Evolutionary conservation across 1,284 basidiomycete genomes (phyloP).

Genomic region (Meira nashicola): DNA sequence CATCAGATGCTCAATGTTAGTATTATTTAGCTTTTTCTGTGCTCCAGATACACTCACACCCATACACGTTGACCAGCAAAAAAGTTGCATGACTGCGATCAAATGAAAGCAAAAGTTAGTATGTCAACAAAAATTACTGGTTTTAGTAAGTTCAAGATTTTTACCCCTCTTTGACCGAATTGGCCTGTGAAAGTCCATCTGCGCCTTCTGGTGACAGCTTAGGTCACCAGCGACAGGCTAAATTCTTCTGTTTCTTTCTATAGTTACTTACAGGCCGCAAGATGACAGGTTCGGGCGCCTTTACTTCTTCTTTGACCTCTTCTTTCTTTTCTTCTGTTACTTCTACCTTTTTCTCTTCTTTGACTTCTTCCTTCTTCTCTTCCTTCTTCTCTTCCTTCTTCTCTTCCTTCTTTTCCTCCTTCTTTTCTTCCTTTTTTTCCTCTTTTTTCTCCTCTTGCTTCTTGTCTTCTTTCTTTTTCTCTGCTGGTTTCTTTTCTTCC

Average conservation of each 20-base stretch:
- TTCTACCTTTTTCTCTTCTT: neutral
- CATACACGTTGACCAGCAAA: slow-evolving; percentile 9
- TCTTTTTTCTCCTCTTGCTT: neutral
- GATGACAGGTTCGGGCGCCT: neutral
- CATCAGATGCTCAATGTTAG: neutral
- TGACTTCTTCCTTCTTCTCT: neutral
- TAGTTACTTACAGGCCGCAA: slow-evolving; percentile 5
- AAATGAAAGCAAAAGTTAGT: neutral
- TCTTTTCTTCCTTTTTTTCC: neutral
- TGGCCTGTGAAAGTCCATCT: too few species aligned
- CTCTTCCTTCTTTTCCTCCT: neutral
- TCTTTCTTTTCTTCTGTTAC: neutral
- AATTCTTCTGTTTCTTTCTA: neutral
- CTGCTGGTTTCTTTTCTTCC: slow-evolving; percentile 1
- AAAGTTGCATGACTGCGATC: slow-evolving; percentile 3
- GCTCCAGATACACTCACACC: neutral
- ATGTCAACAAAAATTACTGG: neutral
- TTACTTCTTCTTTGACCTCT: neutral
- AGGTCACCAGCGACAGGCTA: neutral
- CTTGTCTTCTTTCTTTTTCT: neutral
- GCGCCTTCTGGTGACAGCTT: too few species aligned
- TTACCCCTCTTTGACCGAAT: too few species aligned
- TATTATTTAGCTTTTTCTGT: neutral
- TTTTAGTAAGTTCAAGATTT: too few species aligned
- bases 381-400: neutral